A percentile compares a stretch with the other conserved stretches of the same genome.
phyloP scores from a whole-genome alignment of 331 rosid genomes.

The Saraca asoca region DNA sequence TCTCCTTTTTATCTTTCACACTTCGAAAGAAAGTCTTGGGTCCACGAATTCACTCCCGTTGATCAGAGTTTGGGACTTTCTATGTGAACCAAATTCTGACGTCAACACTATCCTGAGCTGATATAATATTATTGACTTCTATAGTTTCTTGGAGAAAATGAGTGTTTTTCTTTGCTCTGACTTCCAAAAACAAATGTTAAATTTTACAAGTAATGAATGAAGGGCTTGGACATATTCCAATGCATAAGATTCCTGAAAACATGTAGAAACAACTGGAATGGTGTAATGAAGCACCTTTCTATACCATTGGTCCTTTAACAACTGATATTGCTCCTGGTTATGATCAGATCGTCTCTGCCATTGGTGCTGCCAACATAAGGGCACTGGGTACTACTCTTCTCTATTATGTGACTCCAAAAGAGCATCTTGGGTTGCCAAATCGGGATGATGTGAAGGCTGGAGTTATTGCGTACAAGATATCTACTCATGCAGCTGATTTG shows the following conservation, averaged over 20 bases:
- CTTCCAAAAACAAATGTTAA: not conserved
- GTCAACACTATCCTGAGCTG: not conserved
- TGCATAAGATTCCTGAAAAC: too few species aligned
- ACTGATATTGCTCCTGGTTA: constrained; percentile 98
- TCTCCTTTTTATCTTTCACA: too few species aligned
- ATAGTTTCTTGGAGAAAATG: constrained; percentile 4
- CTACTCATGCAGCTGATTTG: constrained; percentile 99
- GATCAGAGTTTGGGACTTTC: too few species aligned
- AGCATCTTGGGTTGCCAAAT: constrained; percentile 94
- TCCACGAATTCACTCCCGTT: too few species aligned
- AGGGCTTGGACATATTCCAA: constrained; percentile 97
- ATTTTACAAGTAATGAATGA: constrained; percentile 88
- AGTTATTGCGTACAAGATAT: constrained; percentile 93
- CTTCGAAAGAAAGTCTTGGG: too few species aligned
- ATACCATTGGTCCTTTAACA: constrained; percentile 97
- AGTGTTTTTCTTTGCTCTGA: constrained; percentile 6
- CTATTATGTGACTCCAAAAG: constrained; percentile 96
- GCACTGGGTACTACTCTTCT: constrained; percentile 97
- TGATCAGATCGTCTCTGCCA: constrained; percentile 98
- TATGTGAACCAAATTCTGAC: too few species aligned
- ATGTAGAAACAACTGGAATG: constrained; percentile 97
- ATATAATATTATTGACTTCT: not conserved
- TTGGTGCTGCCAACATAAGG: constrained; percentile 97
- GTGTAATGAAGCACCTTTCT: constrained; percentile 99
- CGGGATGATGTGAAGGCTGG: constrained; percentile 96